These are phyloP conservation scores for Spathaspora sp. DNA, from an alignment of 805 yeast genomes.

Conservation along the genomic window DNA sequence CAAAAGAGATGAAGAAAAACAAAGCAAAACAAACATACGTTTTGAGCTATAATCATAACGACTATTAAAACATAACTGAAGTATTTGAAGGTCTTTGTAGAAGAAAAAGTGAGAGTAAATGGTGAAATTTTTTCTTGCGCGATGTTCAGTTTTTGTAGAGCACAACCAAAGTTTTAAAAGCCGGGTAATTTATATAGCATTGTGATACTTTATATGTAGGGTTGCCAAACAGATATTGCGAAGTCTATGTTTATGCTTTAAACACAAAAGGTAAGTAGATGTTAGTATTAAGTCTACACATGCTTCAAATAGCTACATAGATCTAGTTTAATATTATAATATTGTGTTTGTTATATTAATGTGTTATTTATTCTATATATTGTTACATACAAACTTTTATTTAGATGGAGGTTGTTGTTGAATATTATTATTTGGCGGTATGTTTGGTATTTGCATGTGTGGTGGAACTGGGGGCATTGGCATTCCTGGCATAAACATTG, in stretches of 20 bases:
- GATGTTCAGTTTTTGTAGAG: not conserved
- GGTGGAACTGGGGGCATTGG: not conserved
- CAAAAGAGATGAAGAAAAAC: no score
- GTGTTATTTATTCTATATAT: not conserved
- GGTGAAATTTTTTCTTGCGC: not conserved
- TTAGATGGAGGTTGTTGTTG: not conserved
- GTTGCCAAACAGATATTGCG: not conserved
- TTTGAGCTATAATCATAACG: not conserved
- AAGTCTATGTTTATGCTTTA: no score
- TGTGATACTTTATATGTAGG: not conserved
- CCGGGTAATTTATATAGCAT: not conserved
- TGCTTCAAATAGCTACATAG: no score
- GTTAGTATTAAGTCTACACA: no score
- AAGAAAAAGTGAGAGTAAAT: not conserved
- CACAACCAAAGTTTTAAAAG: not conserved
- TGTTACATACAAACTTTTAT: not conserved
- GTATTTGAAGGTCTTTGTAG: not conserved
- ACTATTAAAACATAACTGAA: not conserved
- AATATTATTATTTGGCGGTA: not conserved
- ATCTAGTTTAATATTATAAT: no score
- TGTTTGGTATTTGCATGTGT: not conserved
- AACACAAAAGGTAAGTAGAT: no score
- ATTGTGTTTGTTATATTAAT: no score
- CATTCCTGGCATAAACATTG: slow-evolving; percentile 7
- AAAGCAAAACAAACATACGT: not conserved